Conservation (phyloP, 164 flowering plant genomes). For the Brasenia schreberi region DNA sequence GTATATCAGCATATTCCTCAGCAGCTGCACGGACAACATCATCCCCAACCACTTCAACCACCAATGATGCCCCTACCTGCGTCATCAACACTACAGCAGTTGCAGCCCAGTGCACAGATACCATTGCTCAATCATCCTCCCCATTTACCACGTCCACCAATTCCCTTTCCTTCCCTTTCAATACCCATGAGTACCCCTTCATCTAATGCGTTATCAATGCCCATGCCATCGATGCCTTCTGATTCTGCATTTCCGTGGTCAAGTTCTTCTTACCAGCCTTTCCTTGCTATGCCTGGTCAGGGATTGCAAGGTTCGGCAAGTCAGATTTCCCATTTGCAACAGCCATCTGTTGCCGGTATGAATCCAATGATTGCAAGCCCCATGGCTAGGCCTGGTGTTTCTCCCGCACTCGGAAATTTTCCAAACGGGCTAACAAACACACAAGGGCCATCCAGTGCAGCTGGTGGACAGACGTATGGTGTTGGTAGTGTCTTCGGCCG, state of each 20-base stretch:
- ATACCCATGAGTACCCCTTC: neutral
- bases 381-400: conserved; percentile 52
- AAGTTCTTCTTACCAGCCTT: neutral
- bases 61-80: conserved; percentile 53
- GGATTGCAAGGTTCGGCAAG: conserved; percentile 66
- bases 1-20: conserved; percentile 64
- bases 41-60: conserved; percentile 42
- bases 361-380: conserved; percentile 20
- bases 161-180: conserved; percentile 13
- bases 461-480: conserved; percentile 60
- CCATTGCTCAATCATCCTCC: conserved; percentile 47
- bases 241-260: neutral
- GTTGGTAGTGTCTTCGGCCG: conserved; percentile 57
- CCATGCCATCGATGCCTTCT: conserved; percentile 11
- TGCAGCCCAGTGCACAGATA: conserved; percentile 71
- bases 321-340: conserved; percentile 59
- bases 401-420: conserved; percentile 40
- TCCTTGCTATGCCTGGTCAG: conserved; percentile 15
- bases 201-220: neutral
- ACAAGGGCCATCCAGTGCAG: conserved; percentile 49
- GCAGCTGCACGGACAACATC: conserved; percentile 40
- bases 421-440: conserved; percentile 42
- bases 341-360: conserved; percentile 70
- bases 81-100: conserved; percentile 51
- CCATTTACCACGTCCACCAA: conserved; percentile 59